Evolutionary conservation across 169 alveolate genomes (phyloP).

Genomic region (Plasmodium ovale): DNA sequence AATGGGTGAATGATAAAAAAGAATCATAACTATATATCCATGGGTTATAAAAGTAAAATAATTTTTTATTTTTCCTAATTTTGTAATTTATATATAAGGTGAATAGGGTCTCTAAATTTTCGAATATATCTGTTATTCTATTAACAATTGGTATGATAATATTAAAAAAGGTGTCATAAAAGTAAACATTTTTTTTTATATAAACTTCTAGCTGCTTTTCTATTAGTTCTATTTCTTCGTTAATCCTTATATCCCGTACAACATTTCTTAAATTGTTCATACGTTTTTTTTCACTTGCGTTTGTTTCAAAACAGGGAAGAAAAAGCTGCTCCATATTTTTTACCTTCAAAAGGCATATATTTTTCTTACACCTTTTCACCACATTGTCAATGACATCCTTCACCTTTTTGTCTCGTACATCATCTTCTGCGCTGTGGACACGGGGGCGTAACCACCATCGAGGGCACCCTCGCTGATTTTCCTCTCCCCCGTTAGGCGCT

Average conservation of each 20-base stretch:
- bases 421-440: too few species aligned
- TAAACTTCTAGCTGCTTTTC: constrained; percentile 24
- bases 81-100: constrained; percentile 43
- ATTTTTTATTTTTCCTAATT: constrained; percentile 25
- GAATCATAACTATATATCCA: constrained; percentile 48
- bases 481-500: not conserved
- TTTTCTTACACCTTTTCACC: constrained; percentile 6
- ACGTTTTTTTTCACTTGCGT: not conserved
- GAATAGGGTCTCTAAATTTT: constrained; percentile 31
- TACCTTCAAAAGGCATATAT: constrained; percentile 30
- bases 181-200: constrained; percentile 23
- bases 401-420: not conserved
- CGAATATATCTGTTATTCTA: constrained; percentile 24
- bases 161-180: constrained; percentile 33
- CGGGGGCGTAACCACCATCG: too few species aligned
- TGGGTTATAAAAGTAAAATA: constrained; percentile 49
- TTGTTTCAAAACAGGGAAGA: not conserved
- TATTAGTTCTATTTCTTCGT: constrained; percentile 1
- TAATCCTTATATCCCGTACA: constrained; percentile 27
- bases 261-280: not conserved
- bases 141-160: constrained; percentile 21
- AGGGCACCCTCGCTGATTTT: not conserved
- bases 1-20: constrained; percentile 29
- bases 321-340: constrained; percentile 23
- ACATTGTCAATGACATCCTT: constrained; percentile 6